Percentiles rank a stretch among this genome's conserved stretches.
phyloP scores from a whole-genome alignment of 495 filamentous ascomycete species.

The Glonium stellatum region DNA sequence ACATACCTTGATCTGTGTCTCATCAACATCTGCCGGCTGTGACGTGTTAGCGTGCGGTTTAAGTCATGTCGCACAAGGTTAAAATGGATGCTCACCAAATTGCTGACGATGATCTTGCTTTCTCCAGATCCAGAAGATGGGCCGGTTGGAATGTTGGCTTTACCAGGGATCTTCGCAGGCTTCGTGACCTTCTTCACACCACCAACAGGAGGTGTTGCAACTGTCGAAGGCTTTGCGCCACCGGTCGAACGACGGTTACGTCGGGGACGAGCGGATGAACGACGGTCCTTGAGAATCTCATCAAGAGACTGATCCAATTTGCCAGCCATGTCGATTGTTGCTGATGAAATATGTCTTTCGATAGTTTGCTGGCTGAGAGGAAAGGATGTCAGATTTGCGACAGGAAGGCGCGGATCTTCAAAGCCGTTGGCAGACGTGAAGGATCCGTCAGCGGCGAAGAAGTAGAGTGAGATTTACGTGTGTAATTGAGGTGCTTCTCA shows the following conservation, averaged over 20 bases:
- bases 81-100: constrained; percentile 61
- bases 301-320: constrained; percentile 95
- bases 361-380: constrained; percentile 22
- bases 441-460: background rate
- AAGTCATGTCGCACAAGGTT: background rate
- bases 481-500: background rate
- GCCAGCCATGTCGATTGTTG: constrained; percentile 61
- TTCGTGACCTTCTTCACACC: constrained; percentile 79
- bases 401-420: constrained; percentile 2
- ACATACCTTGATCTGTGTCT: constrained; percentile 99
- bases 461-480: background rate
- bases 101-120: constrained; percentile 96
- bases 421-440: constrained; percentile 2
- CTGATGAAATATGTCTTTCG: constrained; percentile 2
- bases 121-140: constrained; percentile 51
- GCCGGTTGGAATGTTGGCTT: constrained; percentile 56
- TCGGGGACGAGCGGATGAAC: constrained; percentile 45
- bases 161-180: constrained; percentile 52
- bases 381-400: background rate
- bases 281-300: constrained; percentile 78
- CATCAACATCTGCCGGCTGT: constrained; percentile 89
- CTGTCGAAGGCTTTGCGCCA: constrained; percentile 30
- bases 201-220: constrained; percentile 62
- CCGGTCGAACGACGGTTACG: constrained; percentile 34
- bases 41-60: constrained; percentile 43